Evolutionary conservation across 352 stramenopile species (phyloP), one percentile per base, ranked within the genome.

Genomic region (Pythium insidiosum): DNA sequence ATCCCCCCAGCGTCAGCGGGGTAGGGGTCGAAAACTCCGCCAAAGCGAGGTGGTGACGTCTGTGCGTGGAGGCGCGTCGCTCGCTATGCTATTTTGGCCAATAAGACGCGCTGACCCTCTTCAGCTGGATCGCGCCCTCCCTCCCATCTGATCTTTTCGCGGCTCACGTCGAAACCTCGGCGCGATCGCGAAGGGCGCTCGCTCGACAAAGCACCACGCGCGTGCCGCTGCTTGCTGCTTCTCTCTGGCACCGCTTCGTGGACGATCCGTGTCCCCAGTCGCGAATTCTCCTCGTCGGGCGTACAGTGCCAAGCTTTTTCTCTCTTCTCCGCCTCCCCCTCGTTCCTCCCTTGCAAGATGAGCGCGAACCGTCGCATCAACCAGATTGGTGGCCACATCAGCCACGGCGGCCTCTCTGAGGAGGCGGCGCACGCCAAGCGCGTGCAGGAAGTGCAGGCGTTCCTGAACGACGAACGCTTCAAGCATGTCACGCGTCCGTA

Each of bases 401-500:
- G n/a, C 43, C 77, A 68, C 31, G 19, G 25, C 21, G 31, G 44
- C 40, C 58, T 51, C 39, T 55, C 65, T 23, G 82, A 94, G 63
- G 82, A 94, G 40, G 71, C 46, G 29, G 53, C 56, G 31, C 83
- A 68, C 43, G 53, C 58, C 37, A 68, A 84, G 50, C 82, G 82
- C 47, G 58, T 92, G 15, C 71, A 90, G 63, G 74, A 85, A 46
- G 73, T 74, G 43, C 53, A 70, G 40, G 73, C 73, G 45, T 92
- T 91, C 58, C 53, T 91, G 30, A 64, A 63, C 44, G 61, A 71
- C 55, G 65, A 81, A 25, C 79, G 82, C 51, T 94, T 92, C 63
- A 54, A 85, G 55, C 63, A 89, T 56, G 73, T 87, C 13, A 84
- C 73, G 50, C 81, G 81, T 19, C 81, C 76, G 38, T 94, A 91